phyloP scores from a whole-genome alignment of 352 stramenopile species.

The Globisporangium echinulatum region DNA sequence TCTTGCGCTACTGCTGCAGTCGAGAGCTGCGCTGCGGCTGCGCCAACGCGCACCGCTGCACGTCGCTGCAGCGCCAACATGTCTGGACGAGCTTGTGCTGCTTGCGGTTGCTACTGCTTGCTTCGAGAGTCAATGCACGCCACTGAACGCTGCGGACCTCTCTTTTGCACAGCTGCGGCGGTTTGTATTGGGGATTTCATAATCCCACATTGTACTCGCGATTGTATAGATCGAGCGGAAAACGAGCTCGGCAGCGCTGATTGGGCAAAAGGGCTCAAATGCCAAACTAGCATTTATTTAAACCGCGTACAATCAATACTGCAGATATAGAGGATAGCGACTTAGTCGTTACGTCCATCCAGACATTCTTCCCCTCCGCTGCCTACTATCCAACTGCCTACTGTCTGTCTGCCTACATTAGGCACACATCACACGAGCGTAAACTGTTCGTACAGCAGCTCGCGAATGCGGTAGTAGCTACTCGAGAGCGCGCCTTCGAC shows the following conservation, averaged over 20 bases:
- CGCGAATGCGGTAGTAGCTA: slow-evolving; percentile 85
- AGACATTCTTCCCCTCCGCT: too few relatives aligned
- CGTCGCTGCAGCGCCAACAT: slow-evolving; percentile 53
- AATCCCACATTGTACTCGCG: too few relatives aligned
- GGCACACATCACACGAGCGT: slow-evolving; percentile 50
- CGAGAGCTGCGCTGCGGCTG: slow-evolving; percentile 33
- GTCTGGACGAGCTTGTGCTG: not conserved
- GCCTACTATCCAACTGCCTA: too few relatives aligned
- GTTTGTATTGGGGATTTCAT: not conserved
- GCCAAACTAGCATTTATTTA: too few relatives aligned
- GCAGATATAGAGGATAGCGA: too few relatives aligned
- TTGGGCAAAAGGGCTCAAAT: too few relatives aligned
- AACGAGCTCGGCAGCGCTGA: too few relatives aligned
- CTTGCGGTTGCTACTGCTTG: not conserved
- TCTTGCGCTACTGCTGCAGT: slow-evolving; percentile 21
- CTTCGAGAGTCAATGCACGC: slow-evolving; percentile 9
- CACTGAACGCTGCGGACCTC: slow-evolving; percentile 7
- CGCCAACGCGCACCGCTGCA: slow-evolving; percentile 18
- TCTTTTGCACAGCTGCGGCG: not conserved
- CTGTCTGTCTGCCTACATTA: too few relatives aligned
- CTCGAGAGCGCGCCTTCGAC: slow-evolving; percentile 77
- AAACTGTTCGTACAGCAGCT: slow-evolving; percentile 85
- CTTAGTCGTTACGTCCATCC: too few relatives aligned
- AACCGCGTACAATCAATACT: too few relatives aligned
- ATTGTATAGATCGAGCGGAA: not conserved